Base-by-base conservation (phyloP, 305 asterid genomes). In the Coffea humblotiana region DNA sequence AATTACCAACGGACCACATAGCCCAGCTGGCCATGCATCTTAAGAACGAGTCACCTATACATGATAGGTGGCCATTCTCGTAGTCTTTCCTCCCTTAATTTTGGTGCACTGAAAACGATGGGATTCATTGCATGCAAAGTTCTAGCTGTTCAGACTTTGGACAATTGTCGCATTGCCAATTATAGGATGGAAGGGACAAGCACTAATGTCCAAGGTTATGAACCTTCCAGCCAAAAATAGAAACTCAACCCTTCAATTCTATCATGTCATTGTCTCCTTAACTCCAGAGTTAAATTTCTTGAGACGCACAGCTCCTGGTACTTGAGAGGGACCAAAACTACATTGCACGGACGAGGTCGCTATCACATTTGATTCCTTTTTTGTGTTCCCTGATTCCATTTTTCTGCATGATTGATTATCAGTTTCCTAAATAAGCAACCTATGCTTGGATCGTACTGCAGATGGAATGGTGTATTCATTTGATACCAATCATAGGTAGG, bases 401-500 rank as follows among this genome's bases (percentile, higher is more conserved):
- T 58, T n/a, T 65, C 69, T 80, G 80, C 51, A 76, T 48, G 58
- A 75, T 58, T 78, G 74, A 83, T 73, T 35, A 76, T 70, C 66
- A 51, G 61, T 81, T 61, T 76, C 83, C 56, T 58, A 78, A 83
- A 82, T 40, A 74, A 70, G 80, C 54, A 76, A 79, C 77, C 79
- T 80, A 81, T 79, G 76, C 68, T 72, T 79, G 76, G 48, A 58
- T 52, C 54, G 58, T 43, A 64, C 52, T 75, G 77, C 78, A 74
- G 65, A 73, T 72, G 83, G 61, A 77, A 74, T 48, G 81, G 81
- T 60, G 69, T n/a, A 60, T 64, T 60, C 66, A 51, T 71, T 67
- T 72, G 75, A 82, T 74, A 74, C 71, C 77, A 82, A 73, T 82
- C 83, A 67, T 69, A 82, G 85, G 48, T 87, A 78, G 81, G 84